Evolutionary conservation across 768 basidiomycete genomes (phyloP).

Genomic region (Suillus ampliporus): DNA sequence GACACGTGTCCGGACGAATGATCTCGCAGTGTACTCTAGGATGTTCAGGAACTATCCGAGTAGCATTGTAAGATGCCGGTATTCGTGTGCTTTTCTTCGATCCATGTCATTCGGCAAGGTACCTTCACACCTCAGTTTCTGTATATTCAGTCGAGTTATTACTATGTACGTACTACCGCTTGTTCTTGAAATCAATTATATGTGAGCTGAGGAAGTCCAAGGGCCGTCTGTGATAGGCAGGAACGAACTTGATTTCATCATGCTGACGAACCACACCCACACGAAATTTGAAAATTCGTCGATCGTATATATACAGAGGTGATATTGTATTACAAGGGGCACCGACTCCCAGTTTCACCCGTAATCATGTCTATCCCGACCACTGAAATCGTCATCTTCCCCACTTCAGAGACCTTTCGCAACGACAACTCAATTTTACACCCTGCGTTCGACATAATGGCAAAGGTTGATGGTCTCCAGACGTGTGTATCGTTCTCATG

Average conservation of each 20-base stretch:
- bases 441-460: conserved; percentile 15
- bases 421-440: conserved; percentile 4
- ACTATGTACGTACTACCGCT: too few relatives aligned
- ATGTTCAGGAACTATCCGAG: neutral
- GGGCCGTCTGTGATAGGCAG: neutral
- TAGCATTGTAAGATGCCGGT: neutral
- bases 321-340: neutral
- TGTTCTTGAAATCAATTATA: neutral
- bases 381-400: conserved; percentile 30
- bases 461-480: conserved; percentile 15
- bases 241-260: too few relatives aligned
- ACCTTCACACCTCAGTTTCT: neutral
- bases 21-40: neutral
- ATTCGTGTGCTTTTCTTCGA: neutral
- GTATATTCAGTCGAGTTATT: neutral
- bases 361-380: conserved; percentile 23
- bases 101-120: neutral
- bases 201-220: neutral
- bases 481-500: conserved; percentile 17
- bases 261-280: too few relatives aligned
- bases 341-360: neutral
- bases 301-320: neutral
- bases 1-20: neutral
- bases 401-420: conserved; percentile 18
- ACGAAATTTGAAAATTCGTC: neutral